Conservation (phyloP, 2,329 filamentous ascomycete genomes). For the Spiromastix sp. region DNA sequence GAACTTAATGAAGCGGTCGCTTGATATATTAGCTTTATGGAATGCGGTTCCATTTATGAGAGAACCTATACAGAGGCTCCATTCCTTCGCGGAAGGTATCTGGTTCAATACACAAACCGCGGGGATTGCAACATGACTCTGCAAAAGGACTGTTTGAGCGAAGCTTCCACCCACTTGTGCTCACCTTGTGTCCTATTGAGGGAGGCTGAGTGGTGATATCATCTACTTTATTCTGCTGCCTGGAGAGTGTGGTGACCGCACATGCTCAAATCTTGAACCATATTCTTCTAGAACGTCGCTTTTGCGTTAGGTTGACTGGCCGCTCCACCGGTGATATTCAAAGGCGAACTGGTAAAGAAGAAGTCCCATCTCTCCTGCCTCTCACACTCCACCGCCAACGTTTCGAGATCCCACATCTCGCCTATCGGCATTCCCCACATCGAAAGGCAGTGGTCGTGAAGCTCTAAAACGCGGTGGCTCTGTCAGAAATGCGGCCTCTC, state of each 20-base stretch:
- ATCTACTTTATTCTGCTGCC: too few species aligned
- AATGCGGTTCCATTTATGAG: background rate
- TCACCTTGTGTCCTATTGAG: too few species aligned
- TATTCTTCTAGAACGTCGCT: too few species aligned
- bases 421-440: conserved; percentile 47
- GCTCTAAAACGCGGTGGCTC: conserved; percentile 19
- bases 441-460: conserved; percentile 41
- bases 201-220: too few species aligned
- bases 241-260: too few species aligned
- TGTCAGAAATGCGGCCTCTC: conserved; percentile 28
- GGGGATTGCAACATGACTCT: too few species aligned
- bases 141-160: too few species aligned
- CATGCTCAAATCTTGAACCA: too few species aligned
- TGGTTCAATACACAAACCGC: background rate
- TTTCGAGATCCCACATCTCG: conserved; percentile 47
- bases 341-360: conserved; percentile 49
- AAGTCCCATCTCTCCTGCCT: conserved; percentile 47
- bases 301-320: conserved; percentile 34
- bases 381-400: conserved; percentile 43
- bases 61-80: background rate
- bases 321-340: conserved; percentile 47
- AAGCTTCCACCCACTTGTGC: too few species aligned
- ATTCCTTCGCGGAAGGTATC: background rate
- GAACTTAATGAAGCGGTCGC: background rate
- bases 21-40: background rate